phyloP scores from a whole-genome alignment of 441 rosid species.

The Biscutella laevigata region DNA sequence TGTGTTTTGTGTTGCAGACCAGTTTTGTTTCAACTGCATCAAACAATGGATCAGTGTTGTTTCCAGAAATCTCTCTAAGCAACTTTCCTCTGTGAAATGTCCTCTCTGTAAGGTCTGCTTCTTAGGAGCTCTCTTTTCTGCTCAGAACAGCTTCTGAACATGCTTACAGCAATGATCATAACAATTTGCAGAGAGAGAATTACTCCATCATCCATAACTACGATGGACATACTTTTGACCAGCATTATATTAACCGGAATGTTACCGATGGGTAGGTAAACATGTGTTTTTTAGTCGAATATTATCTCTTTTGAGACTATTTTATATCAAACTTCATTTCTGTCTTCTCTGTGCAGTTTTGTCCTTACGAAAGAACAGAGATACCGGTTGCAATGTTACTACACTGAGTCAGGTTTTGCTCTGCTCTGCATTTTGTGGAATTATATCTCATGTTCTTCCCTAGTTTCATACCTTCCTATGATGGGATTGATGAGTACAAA shows the following conservation, averaged over 20 bases:
- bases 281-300: background rate
- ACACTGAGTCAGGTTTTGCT: slow-evolving; percentile 49
- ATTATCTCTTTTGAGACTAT: background rate
- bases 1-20: slow-evolving; percentile 58
- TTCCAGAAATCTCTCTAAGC: slow-evolving; percentile 38
- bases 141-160: background rate
- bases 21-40: slow-evolving; percentile 76
- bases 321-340: background rate
- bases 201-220: slow-evolving; percentile 56
- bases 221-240: slow-evolving; percentile 57
- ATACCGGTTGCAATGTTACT: slow-evolving; percentile 56
- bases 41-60: slow-evolving; percentile 70
- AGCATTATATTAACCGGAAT: slow-evolving; percentile 41
- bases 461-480: background rate
- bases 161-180: background rate
- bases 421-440: slow-evolving; percentile 20
- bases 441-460: background rate
- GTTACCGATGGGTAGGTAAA: slow-evolving; percentile 39
- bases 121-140: background rate
- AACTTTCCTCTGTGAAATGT: slow-evolving; percentile 51
- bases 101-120: slow-evolving; percentile 85
- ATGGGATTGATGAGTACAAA: background rate
- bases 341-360: slow-evolving; percentile 35
- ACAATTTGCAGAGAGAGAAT: slow-evolving; percentile 51
- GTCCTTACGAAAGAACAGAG: slow-evolving; percentile 52